phyloP scores from a whole-genome alignment of 768 basidiomycete species.

The Amanita pallidorosea region DNA sequence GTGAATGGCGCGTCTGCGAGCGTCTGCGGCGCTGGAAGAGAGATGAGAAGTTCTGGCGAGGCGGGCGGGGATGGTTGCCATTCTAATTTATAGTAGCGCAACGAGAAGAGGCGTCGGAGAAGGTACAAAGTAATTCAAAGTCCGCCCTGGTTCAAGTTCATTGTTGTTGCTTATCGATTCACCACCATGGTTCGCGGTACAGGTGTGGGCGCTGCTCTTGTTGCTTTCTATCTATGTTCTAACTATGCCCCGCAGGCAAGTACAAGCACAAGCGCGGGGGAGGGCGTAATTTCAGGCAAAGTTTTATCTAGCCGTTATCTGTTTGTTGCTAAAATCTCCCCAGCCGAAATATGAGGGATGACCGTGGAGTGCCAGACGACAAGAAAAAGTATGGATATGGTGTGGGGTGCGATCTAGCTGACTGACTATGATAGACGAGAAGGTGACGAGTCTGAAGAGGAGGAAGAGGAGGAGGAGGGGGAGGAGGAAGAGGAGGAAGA shows the following conservation, averaged over 20 bases:
- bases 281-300: conserved; percentile 73
- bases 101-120: too few species aligned
- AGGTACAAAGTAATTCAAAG: conserved; percentile 12
- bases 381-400: conserved; percentile 10
- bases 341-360: conserved; percentile 54
- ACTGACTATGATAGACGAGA: conserved; percentile 7
- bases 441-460: conserved; percentile 23
- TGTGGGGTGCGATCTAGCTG: conserved; percentile 1
- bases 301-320: conserved; percentile 9
- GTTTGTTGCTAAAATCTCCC: conserved; percentile 5
- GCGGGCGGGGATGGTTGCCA: conserved; percentile 80
- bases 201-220: conserved; percentile 19
- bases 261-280: conserved; percentile 85
- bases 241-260: conserved; percentile 38
- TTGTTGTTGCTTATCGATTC: conserved; percentile 5
- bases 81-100: too few species aligned
- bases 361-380: conserved; percentile 37
- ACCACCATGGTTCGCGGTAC: conserved; percentile 38
- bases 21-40: conserved; percentile 48
- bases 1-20: conserved; percentile 56
- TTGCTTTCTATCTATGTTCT: background rate
- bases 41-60: conserved; percentile 61
- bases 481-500: conserved; percentile 36
- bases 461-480: conserved; percentile 28
- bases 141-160: conserved; percentile 12